Percentiles rank a stretch among this genome's conserved stretches.
Conservation (phyloP, 352 stramenopile genomes). For the Phytophthora sansomeana region DNA sequence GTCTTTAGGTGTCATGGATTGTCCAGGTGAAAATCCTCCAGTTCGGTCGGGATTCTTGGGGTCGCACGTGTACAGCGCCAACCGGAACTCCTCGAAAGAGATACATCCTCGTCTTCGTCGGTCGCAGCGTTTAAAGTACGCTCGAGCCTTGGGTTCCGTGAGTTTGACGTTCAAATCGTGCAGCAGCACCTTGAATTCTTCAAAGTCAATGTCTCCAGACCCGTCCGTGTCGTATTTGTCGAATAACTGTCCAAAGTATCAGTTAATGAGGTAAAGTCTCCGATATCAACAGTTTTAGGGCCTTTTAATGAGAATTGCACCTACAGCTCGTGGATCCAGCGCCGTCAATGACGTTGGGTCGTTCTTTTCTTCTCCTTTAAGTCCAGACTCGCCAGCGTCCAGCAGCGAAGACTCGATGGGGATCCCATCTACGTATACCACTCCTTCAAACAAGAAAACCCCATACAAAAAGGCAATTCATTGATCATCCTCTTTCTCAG, state of each 20-base stretch:
- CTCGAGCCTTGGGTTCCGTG: constrained; percentile 71
- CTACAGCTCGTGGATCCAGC: constrained; percentile 59
- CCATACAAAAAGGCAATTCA: not conserved
- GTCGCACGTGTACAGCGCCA: constrained; percentile 84
- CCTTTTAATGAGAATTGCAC: constrained; percentile 12
- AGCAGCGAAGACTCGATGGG: constrained; percentile 71
- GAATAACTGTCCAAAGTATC: constrained; percentile 58
- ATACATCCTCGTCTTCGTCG: constrained; percentile 65
- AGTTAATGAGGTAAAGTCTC: not conserved
- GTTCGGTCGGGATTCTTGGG: constrained; percentile 79
- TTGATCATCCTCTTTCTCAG: constrained; percentile 7
- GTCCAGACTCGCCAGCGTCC: constrained; percentile 52
- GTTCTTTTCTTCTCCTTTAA: constrained; percentile 47
- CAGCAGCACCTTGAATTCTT: constrained; percentile 82
- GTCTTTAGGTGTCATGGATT: constrained; percentile 79
- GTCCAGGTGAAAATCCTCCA: constrained; percentile 69
- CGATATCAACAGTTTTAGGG: too few relatives aligned
- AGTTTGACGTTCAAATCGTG: constrained; percentile 64
- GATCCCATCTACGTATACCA: constrained; percentile 80
- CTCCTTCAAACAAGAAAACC: constrained; percentile 39
- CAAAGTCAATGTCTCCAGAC: constrained; percentile 79
- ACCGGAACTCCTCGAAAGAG: constrained; percentile 83
- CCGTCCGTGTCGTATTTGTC: constrained; percentile 84
- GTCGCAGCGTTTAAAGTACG: constrained; percentile 86
- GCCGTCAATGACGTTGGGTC: constrained; percentile 52